Base-by-base conservation (phyloP, 2,329 filamentous ascomycete species). In the Pseudogymnoascus sp. region DNA sequence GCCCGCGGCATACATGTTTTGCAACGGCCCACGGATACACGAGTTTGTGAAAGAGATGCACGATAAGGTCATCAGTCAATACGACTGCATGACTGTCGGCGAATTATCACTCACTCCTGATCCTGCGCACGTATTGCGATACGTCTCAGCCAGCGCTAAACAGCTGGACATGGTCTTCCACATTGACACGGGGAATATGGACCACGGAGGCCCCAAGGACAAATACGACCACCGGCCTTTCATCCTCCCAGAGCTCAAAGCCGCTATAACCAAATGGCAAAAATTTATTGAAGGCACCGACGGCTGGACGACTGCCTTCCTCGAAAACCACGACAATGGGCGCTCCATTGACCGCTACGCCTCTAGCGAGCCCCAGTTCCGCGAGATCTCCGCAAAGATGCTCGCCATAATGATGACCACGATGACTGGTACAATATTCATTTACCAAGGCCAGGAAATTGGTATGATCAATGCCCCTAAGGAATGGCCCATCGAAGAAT, bases 131-230 rank as follows among this genome's bases (percentile, higher is more conserved):
- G 84, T 89, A 1, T 73, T 89, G 6, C 71, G 78, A 19, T 89
- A 87, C 65, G 84, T 89, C 12, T 80, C 81, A 2, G 80, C 83
- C 0, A 74, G 79, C 26, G 81, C 83, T 62, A 80, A 81, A 64
- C 83, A 89, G 72, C 75, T 90, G 59, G 82, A 85, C 70, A 90
- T 89, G 87, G 84, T 89, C 1, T 89, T 90, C 73, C 84, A 86
- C 68, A 86, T 87, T 66, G 83, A 86, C 66, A 80, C 86, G 7
- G 43, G 43, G 12, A 50, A 50, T n/a, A 84, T 89, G 7, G 82
- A 87, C 68, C 76, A 88, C 14, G 87, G 83, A 6, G 78, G 79
- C 61, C 81, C 83, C 0, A 75, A 81, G 60, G 82, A 81, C 66
- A 80, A 84, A 63, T 84, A 82, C 37, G 75, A 76, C 6, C 77